Percentiles rank a stretch among this genome's conserved stretches.
Evolutionary conservation across 768 basidiomycete species (phyloP).

Genomic region (Leccinellum luteum): DNA sequence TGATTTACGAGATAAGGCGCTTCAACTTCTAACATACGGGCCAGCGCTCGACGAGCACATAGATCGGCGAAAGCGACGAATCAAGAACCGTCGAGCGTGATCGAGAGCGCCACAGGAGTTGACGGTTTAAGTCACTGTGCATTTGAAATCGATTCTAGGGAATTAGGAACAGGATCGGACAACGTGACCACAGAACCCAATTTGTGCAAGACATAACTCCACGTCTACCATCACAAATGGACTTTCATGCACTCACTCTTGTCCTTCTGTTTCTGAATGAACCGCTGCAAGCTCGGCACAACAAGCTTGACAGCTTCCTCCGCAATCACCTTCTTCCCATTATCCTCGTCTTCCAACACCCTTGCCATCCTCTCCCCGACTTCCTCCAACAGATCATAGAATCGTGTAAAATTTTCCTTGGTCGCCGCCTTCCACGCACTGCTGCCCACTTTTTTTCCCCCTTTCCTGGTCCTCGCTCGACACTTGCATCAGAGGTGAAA

Average conservation of each 20-base stretch:
- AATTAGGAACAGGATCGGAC: no score
- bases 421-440: slow-evolving; percentile 50
- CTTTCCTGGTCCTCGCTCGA: slow-evolving; percentile 45
- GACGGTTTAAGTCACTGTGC: no score
- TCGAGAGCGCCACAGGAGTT: no score
- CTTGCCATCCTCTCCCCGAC: slow-evolving; percentile 66
- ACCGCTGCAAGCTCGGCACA: slow-evolving; percentile 69
- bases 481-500: slow-evolving; percentile 69
- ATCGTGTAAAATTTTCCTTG: slow-evolving; percentile 81
- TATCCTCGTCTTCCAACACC: slow-evolving; percentile 69
- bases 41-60: no score
- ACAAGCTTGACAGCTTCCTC: slow-evolving; percentile 79
- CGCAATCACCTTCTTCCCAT: slow-evolving; percentile 53
- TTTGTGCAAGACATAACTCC: no score
- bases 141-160: no score
- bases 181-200: no score
- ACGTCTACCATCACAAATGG: no score
- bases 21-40: no score
- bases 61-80: no score
- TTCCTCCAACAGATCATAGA: slow-evolving; percentile 80
- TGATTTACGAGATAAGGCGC: no score
- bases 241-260: slow-evolving; percentile 59
- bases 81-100: no score
- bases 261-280: slow-evolving; percentile 71
- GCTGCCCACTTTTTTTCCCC: slow-evolving; percentile 48